Conservation (phyloP, 2,329 filamentous ascomycete species). For the Claviceps pazoutovae region DNA sequence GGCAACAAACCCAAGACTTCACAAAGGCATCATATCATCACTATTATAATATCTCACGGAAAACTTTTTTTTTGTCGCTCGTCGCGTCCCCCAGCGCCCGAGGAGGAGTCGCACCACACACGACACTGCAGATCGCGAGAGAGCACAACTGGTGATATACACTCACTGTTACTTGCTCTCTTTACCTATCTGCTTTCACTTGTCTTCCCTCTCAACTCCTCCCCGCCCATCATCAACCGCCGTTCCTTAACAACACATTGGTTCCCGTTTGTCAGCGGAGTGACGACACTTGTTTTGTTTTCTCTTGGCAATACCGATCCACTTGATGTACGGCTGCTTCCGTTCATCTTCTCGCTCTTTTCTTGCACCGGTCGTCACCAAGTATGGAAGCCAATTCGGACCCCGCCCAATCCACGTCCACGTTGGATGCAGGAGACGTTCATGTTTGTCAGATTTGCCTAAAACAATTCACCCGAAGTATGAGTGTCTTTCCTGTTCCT, state of each 20-base stretch:
- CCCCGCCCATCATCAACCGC: not conserved
- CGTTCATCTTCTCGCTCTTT: not conserved
- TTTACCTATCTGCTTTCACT: not conserved
- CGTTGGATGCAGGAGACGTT: slow-evolving; percentile 3
- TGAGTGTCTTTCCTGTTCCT: not conserved
- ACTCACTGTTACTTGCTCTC: not conserved
- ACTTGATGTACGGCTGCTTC: not conserved
- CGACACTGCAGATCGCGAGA: not conserved
- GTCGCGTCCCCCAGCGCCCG: not conserved
- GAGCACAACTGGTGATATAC: not conserved
- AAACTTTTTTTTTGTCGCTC: not conserved
- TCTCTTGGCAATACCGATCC: not conserved
- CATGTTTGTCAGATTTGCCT: slow-evolving; percentile 7
- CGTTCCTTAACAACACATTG: not conserved
- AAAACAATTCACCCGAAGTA: slow-evolving; percentile 7
- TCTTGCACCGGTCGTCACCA: not conserved
- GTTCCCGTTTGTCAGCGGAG: not conserved
- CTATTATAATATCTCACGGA: not conserved
- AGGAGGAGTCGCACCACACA: not conserved
- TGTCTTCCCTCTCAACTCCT: not conserved
- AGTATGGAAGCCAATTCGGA: slow-evolving; percentile 3
- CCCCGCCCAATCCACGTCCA: slow-evolving; percentile 2
- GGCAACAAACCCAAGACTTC: not conserved
- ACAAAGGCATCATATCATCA: not conserved
- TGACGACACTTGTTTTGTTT: not conserved